A percentile compares a stretch with the other conserved stretches of the same genome.
Conservation (phyloP, 257 asterid species). For the Ilex asprella region DNA sequence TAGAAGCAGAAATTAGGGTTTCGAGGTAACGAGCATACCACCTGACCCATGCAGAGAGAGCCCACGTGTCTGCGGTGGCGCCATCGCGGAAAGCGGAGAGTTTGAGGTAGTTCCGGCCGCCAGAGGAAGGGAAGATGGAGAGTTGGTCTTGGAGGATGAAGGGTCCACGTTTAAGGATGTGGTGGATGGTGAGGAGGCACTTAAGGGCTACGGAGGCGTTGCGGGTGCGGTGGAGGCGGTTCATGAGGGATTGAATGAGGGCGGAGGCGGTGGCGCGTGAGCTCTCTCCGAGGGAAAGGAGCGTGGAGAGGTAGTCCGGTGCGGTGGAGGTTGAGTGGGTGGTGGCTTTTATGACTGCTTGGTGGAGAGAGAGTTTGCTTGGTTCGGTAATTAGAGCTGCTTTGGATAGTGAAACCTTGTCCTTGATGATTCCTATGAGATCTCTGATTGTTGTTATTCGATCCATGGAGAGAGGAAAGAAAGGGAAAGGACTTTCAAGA, state of each 20-base stretch:
- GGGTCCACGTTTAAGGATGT: conserved; percentile 66
- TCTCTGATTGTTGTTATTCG: conserved; percentile 25
- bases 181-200: conserved; percentile 60
- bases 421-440: conserved; percentile 38
- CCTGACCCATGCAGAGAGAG: conserved; percentile 64
- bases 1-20: conserved; percentile 42
- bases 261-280: conserved; percentile 77
- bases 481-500: background rate
- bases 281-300: conserved; percentile 53
- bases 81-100: conserved; percentile 72
- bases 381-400: conserved; percentile 53
- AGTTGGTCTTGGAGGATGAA: conserved; percentile 85
- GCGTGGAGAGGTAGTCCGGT: conserved; percentile 40
- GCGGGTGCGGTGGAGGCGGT: conserved; percentile 69
- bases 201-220: conserved; percentile 63
- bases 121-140: conserved; percentile 54
- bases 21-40: conserved; percentile 74
- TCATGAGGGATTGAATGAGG: conserved; percentile 54
- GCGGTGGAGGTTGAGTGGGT: conserved; percentile 52
- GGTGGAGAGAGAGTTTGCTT: conserved; percentile 37
- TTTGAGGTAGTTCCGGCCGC: conserved; percentile 68
- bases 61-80: conserved; percentile 44
- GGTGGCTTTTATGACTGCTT: conserved; percentile 73
- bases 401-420: conserved; percentile 39
- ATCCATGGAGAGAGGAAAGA: conserved; percentile 23